These are phyloP conservation scores for Leccinum disarticulatum DNA, from an alignment of 768 basidiomycete species.

Conservation along the genomic window DNA sequence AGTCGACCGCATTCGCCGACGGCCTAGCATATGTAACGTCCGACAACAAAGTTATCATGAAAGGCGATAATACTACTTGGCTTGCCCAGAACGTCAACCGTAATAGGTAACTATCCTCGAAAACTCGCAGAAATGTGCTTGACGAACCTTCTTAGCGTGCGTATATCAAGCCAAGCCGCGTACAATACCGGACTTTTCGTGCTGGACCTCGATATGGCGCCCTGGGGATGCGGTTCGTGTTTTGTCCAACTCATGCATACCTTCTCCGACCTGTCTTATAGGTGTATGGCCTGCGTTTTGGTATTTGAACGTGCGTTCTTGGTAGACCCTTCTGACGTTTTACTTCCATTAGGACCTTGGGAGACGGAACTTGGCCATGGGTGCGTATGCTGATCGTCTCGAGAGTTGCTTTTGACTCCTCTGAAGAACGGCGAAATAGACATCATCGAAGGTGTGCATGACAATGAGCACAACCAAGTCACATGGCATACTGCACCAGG, in stretches of 20 bases:
- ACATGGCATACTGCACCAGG: conserved; percentile 76
- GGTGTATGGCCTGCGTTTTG: conserved; percentile 86
- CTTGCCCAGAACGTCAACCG: conserved; percentile 54
- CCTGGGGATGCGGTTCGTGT: conserved; percentile 77
- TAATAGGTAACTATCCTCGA: conserved; percentile 47
- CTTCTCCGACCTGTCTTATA: conserved; percentile 25
- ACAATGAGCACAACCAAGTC: conserved; percentile 82
- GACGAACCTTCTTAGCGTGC: conserved; percentile 50
- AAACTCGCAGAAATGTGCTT: conserved; percentile 2
- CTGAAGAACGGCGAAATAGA: conserved; percentile 75
- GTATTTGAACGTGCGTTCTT: conserved; percentile 34
- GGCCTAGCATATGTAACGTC: conserved; percentile 57
- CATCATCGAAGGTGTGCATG: conserved; percentile 83
- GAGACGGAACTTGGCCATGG: conserved; percentile 59
- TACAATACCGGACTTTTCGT: conserved; percentile 84
- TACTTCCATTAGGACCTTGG: conserved; percentile 33
- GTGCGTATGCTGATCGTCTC: conserved; percentile 39
- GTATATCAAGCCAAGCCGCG: conserved; percentile 61
- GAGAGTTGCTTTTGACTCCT: conserved; percentile 8
- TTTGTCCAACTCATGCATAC: neutral
- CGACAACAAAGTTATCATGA: conserved; percentile 68
- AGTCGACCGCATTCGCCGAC: conserved; percentile 48
- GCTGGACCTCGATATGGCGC: conserved; percentile 79
- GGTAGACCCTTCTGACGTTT: conserved; percentile 1
- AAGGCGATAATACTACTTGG: conserved; percentile 66